A percentile compares a stretch with the other conserved stretches of the same genome.
phyloP scores from a whole-genome alignment of 192 early-diverging fungal genomes.

The Backusella mclennaniae region DNA sequence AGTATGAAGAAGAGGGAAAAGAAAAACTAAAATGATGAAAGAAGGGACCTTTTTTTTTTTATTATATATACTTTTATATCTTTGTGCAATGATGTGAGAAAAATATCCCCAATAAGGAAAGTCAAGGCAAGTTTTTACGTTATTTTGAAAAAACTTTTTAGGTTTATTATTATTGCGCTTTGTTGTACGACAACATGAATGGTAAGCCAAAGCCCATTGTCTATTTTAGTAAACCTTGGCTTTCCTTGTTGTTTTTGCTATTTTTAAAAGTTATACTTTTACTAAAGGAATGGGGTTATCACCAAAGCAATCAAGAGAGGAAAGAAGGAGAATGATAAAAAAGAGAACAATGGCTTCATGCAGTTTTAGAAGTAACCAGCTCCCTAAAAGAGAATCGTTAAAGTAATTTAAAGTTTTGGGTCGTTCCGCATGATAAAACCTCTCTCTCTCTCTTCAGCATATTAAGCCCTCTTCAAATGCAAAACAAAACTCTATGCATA shows the following conservation, averaged over 20 bases:
- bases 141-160: background rate
- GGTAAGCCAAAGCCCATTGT: background rate
- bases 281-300: background rate
- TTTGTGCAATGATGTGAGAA: slow-evolving; percentile 2
- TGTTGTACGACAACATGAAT: background rate
- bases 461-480: background rate
- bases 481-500: background rate
- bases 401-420: background rate
- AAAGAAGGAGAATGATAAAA: background rate
- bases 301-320: background rate
- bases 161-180: background rate
- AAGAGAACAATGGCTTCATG: background rate
- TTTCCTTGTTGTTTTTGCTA: background rate
- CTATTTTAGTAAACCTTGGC: background rate
- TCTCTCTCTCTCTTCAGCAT: background rate
- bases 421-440: background rate
- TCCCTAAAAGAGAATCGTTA: background rate
- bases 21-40: background rate
- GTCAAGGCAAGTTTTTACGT: background rate
- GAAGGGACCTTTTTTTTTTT: background rate
- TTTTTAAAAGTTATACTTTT: background rate
- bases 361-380: background rate
- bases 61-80: slow-evolving; percentile 1
- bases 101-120: background rate
- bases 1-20: background rate